phyloP scores from a whole-genome alignment of 1,139 yeast species.

The Pichia sp. region DNA sequence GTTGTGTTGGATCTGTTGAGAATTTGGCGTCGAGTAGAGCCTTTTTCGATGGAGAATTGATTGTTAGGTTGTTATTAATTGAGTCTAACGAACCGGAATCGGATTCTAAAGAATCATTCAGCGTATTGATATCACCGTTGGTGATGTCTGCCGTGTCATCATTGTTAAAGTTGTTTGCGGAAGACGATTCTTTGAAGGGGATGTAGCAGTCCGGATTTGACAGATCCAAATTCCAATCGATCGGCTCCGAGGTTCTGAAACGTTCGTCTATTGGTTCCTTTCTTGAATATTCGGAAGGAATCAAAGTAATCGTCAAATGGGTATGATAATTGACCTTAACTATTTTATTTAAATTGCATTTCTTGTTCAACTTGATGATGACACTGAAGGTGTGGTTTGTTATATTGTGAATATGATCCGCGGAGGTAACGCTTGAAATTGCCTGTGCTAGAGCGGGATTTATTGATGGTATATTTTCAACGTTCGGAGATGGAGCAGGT shows the following conservation, averaged over 20 bases:
- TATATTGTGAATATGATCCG: conserved; percentile 23
- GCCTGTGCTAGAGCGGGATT: background rate
- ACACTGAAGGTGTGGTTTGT: conserved; percentile 33
- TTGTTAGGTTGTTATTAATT: background rate
- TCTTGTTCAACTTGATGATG: conserved; percentile 28
- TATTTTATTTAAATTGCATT: conserved; percentile 25
- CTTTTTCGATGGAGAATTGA: conserved; percentile 3
- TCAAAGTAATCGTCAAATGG: conserved; percentile 31
- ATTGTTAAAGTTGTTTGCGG: background rate
- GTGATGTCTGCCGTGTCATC: conserved; percentile 8
- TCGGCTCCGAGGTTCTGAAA: conserved; percentile 30
- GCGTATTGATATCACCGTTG: conserved; percentile 3
- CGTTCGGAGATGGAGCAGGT: no score
- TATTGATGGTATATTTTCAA: no score
- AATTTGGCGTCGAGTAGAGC: conserved; percentile 15
- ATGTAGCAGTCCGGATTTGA: conserved; percentile 33
- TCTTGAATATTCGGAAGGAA: conserved; percentile 24
- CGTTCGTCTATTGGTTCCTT: conserved; percentile 29
- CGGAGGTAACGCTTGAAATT: background rate
- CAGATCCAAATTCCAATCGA: conserved; percentile 33
- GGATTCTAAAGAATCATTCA: conserved; percentile 9
- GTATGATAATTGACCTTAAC: conserved; percentile 31
- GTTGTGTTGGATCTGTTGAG: conserved; percentile 28
- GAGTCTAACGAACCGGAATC: conserved; percentile 9
- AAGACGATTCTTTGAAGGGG: conserved; percentile 25